Evolutionary conservation across 2,329 filamentous ascomycete species (phyloP), one percentile per base, ranked within the genome.

Genomic region (Cladophialophora chaetospira): DNA sequence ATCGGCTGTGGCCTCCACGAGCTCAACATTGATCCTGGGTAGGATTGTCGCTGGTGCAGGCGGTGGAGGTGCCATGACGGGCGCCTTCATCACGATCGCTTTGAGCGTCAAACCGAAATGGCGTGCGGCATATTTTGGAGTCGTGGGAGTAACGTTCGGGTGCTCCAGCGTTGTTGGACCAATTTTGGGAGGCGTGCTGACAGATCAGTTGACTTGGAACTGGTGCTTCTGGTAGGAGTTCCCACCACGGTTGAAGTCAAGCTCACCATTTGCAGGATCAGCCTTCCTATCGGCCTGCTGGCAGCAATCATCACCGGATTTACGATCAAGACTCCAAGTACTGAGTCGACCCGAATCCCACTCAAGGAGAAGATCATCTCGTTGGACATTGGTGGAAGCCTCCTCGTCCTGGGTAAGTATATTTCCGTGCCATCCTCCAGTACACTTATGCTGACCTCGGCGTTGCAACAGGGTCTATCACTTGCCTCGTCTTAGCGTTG

Each of bases 401-500:
- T 67, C 10, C 58, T 74, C 25, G 48, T 57, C 67, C 74, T 50
- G 60, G 48, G 47, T 57, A 46, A 25, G 38, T 38, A 13, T n/a
- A n/a, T n/a, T n/a, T n/a, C n/a, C n/a, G n/a, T n/a, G n/a, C n/a
- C n/a, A n/a, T n/a, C n/a, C n/a, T n/a, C n/a, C n/a, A n/a, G n/a
- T n/a, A n/a, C n/a, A n/a, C n/a, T n/a, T n/a, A n/a, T n/a, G n/a
- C 13, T 38, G 31, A 43, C 28, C 35, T 38, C 13, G 29, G 4
- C 6, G 17, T 11, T n/a, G 15, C 11, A 10, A 68, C 76, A 54
- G 70, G 67, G 1, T 68, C 69, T 4, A 53, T 73, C n/a, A 60
- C 73, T n/a, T 73, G 68, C 58, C 71, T 75, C 25, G 59, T 79
- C 11, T 69, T 80, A 0, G 76, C 74, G 1, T 64, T 81, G 2